Percentiles rank a stretch among this genome's conserved stretches.
These are phyloP conservation scores for Ambrosia trifida DNA, from an alignment of 129 eudicot species.

Conservation along the genomic window DNA sequence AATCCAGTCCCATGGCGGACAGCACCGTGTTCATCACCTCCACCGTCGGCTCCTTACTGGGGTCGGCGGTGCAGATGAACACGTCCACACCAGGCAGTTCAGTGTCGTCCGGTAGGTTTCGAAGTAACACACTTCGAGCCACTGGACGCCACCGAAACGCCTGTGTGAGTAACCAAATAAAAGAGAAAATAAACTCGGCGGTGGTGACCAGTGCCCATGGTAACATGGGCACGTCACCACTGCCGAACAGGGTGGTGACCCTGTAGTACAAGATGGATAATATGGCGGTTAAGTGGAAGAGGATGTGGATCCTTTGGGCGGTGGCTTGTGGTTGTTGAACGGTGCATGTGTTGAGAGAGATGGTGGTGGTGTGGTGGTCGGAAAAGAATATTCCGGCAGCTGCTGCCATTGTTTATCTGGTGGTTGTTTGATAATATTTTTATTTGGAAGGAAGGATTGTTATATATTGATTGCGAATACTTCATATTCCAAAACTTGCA, in stretches of 20 bases:
- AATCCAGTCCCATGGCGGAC: constrained; percentile 81
- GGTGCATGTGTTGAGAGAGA: constrained; percentile 47
- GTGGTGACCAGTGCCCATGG: constrained; percentile 43
- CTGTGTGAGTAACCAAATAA: constrained; percentile 53
- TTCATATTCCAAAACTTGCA: too few relatives aligned
- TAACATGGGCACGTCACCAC: constrained; percentile 26
- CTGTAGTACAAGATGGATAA: constrained; percentile 55
- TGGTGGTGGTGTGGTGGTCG: constrained; percentile 32
- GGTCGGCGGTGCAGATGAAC: constrained; percentile 79
- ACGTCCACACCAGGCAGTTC: constrained; percentile 62
- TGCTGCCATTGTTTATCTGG: constrained; percentile 12
- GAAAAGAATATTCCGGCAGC: constrained; percentile 13
- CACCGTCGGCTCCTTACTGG: constrained; percentile 60
- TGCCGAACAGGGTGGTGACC: constrained; percentile 31
- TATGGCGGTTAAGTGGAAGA: constrained; percentile 43
- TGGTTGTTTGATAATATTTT: neutral
- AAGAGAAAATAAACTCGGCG: constrained; percentile 57
- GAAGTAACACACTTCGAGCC: constrained; percentile 45
- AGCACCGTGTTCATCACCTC: constrained; percentile 85
- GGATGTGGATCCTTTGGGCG: constrained; percentile 50
- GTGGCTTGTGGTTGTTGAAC: constrained; percentile 59
- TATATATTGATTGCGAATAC: too few relatives aligned
- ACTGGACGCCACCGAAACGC: constrained; percentile 67
- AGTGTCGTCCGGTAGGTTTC: constrained; percentile 47
- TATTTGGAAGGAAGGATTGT: neutral